phyloP scores from a whole-genome alignment of 331 rosid species.

The Quercus phellos region DNA sequence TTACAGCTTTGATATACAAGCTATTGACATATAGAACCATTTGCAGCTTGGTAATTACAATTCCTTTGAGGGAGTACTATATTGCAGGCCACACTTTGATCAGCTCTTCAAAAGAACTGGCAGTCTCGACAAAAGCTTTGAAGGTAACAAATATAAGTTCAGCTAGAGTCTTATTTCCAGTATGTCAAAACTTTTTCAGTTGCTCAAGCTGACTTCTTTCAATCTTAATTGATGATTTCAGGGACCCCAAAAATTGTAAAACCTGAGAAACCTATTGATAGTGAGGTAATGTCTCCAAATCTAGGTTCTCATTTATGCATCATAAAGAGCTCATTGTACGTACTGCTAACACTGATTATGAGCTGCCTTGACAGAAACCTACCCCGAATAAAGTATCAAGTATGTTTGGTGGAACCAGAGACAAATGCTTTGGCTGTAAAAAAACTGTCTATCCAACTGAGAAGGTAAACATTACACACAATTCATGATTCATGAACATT shows the following conservation, averaged over 20 bases:
- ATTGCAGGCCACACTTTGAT: slow-evolving; percentile 94
- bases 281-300: slow-evolving; percentile 52
- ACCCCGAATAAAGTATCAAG: slow-evolving; percentile 59
- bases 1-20: background rate
- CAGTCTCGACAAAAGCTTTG: slow-evolving; percentile 95
- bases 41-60: slow-evolving; percentile 98
- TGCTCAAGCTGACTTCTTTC: slow-evolving; percentile 7
- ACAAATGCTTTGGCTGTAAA: slow-evolving; percentile 91
- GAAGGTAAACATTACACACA: slow-evolving; percentile 48
- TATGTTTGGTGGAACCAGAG: slow-evolving; percentile 95
- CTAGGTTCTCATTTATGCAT: slow-evolving; percentile 6
- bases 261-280: slow-evolving; percentile 64
- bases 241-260: slow-evolving; percentile 91
- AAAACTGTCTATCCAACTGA: slow-evolving; percentile 95
- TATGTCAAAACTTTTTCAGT: background rate
- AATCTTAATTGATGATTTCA: slow-evolving; percentile 17
- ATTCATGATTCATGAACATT: background rate
- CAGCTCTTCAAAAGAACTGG: slow-evolving; percentile 97
- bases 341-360: slow-evolving; percentile 20
- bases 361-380: slow-evolving; percentile 59
- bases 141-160: slow-evolving; percentile 45
- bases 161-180: background rate
- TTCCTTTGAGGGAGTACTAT: slow-evolving; percentile 96
- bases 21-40: slow-evolving; percentile 21
- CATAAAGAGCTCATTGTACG: background rate